Evolutionary conservation across 2,329 filamentous ascomycete genomes (phyloP).

Genomic region (Phoma sp.): DNA sequence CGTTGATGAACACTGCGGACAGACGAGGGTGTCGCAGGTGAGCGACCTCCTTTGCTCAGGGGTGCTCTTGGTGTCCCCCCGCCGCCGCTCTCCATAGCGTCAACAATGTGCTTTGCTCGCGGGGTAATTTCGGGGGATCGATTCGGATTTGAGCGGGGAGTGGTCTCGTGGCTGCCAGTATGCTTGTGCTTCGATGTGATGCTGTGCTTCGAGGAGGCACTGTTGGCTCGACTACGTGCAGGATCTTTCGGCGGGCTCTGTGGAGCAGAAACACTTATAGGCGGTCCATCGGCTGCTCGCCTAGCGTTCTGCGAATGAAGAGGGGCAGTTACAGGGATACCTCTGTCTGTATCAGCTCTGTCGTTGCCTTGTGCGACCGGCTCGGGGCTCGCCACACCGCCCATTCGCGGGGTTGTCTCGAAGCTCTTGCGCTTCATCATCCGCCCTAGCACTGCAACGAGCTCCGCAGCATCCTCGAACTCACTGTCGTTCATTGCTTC

Average conservation of each 20-base stretch:
- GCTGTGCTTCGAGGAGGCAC: slow-evolving; percentile 33
- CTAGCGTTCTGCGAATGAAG: slow-evolving; percentile 33
- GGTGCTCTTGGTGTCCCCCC: slow-evolving; percentile 42
- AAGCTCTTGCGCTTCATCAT: slow-evolving; percentile 75
- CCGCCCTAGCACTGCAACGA: slow-evolving; percentile 83
- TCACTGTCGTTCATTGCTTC: slow-evolving; percentile 96
- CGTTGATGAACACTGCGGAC: slow-evolving; percentile 37
- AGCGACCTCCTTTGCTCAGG: slow-evolving; percentile 37
- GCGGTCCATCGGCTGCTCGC: slow-evolving; percentile 35
- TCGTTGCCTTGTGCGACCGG: slow-evolving; percentile 22
- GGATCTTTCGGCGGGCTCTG: slow-evolving; percentile 28
- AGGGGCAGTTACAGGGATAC: slow-evolving; percentile 15
- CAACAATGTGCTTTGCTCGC: slow-evolving; percentile 29
- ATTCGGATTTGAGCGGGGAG: slow-evolving; percentile 33
- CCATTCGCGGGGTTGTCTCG: slow-evolving; percentile 46
- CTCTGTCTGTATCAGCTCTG: slow-evolving; percentile 16
- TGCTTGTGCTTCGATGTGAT: slow-evolving; percentile 30
- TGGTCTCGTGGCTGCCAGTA: slow-evolving; percentile 33
- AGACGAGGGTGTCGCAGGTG: slow-evolving; percentile 42
- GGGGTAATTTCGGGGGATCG: slow-evolving; percentile 40
- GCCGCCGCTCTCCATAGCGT: slow-evolving; percentile 38
- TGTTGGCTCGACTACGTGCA: slow-evolving; percentile 38
- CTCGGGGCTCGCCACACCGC: slow-evolving; percentile 40
- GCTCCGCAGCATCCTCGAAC: slow-evolving; percentile 87
- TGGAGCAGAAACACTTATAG: slow-evolving; percentile 26